phyloP scores from a whole-genome alignment of 306 rosid species.

The Chamaecrista fasciculata region DNA sequence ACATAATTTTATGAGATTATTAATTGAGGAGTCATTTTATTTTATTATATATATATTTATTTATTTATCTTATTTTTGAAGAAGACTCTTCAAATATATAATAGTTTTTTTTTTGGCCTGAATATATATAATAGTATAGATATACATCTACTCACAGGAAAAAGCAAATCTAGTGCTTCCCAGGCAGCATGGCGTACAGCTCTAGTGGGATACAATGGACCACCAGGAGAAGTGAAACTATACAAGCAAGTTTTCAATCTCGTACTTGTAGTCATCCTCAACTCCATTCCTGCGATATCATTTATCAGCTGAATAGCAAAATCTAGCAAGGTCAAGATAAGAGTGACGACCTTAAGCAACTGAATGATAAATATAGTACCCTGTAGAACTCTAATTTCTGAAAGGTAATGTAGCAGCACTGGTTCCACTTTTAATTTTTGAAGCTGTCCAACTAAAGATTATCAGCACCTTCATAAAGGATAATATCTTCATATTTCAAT shows the following conservation, averaged over 20 bases:
- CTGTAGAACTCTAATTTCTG: constrained; percentile 66
- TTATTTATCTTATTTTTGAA: no score
- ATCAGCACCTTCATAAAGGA: not conserved
- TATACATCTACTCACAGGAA: constrained; percentile 59
- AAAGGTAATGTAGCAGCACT: constrained; percentile 85
- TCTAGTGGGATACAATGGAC: constrained; percentile 97
- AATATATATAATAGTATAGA: not conserved
- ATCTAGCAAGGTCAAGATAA: constrained; percentile 20
- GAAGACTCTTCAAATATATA: no score
- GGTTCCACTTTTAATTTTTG: constrained; percentile 97
- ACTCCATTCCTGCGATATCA: constrained; percentile 72
- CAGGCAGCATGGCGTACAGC: constrained; percentile 99
- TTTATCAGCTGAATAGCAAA: constrained; percentile 18
- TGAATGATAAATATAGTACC: constrained; percentile 47
- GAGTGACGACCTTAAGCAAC: constrained; percentile 24
- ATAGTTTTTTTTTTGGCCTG: no score
- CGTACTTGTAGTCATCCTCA: constrained; percentile 92
- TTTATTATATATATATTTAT: no score
- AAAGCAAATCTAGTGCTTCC: constrained; percentile 87
- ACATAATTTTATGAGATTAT: no score
- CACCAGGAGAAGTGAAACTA: constrained; percentile 95
- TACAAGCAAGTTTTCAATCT: constrained; percentile 84
- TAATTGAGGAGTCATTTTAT: no score
- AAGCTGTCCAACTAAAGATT: constrained; percentile 57
- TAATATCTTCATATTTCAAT: constrained; percentile 13